Percentiles rank a stretch among this genome's conserved stretches.
phyloP scores from a whole-genome alignment of 2,329 filamentous ascomycete genomes.

The Xylariaceae sp. region DNA sequence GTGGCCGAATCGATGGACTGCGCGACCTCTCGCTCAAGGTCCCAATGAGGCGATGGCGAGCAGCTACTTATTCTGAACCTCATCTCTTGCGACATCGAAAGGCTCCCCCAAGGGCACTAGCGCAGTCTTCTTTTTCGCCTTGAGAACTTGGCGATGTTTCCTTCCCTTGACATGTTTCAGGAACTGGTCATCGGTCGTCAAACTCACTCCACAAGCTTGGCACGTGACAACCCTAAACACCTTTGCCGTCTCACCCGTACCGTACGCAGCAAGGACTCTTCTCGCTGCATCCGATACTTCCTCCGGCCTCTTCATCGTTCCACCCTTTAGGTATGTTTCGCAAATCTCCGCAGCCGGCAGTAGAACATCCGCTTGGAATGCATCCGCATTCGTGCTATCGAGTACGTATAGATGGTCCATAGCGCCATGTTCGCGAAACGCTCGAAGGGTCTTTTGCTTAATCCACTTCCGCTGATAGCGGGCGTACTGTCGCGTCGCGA shows the following conservation, averaged over 20 bases:
- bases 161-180: constrained; percentile 45
- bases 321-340: constrained; percentile 58
- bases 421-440: constrained; percentile 55
- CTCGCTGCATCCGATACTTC: constrained; percentile 48
- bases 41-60: too few relatives aligned
- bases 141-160: constrained; percentile 35
- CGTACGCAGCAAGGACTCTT: constrained; percentile 57
- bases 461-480: constrained; percentile 86
- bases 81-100: too few relatives aligned
- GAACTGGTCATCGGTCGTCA: constrained; percentile 55
- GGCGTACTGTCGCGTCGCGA: constrained; percentile 83
- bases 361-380: constrained; percentile 64
- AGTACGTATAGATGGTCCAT: constrained; percentile 69
- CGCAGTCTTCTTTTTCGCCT: constrained; percentile 27
- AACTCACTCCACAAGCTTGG: constrained; percentile 66
- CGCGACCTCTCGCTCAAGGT: too few relatives aligned
- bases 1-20: too few relatives aligned
- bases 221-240: constrained; percentile 53
- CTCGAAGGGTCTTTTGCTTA: constrained; percentile 72
- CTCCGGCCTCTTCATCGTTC: constrained; percentile 50
- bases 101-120: constrained; percentile 22
- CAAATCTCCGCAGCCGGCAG: constrained; percentile 63
- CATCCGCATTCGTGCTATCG: constrained; percentile 68
- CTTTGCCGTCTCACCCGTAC: constrained; percentile 50
- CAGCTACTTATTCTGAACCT: too few relatives aligned